These are phyloP conservation scores for Oidium heveae DNA, from an alignment of 2,329 filamentous ascomycete species.

Conservation along the genomic window DNA sequence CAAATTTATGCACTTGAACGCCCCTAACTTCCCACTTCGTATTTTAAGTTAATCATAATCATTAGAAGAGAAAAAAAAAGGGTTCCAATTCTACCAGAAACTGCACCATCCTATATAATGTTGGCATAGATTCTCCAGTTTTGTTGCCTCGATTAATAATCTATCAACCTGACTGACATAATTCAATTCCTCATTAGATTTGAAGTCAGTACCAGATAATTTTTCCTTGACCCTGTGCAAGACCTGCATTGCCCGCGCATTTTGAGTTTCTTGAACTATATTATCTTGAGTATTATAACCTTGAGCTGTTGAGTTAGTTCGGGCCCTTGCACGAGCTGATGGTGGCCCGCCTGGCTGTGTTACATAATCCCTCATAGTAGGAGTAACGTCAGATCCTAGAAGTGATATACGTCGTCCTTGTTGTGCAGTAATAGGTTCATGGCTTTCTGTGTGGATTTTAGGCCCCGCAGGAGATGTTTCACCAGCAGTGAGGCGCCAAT, in stretches of 20 bases:
- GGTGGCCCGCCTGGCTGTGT: conserved; percentile 20
- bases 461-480: conserved; percentile 35
- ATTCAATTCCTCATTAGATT: conserved; percentile 57
- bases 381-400: conserved; percentile 34
- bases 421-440: conserved; percentile 23
- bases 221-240: conserved; percentile 85
- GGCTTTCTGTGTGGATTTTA: conserved; percentile 37
- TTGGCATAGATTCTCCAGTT: conserved; percentile 90
- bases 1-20: neutral
- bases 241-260: conserved; percentile 77
- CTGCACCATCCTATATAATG: conserved; percentile 99
- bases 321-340: conserved; percentile 24
- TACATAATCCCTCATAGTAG: conserved; percentile 20
- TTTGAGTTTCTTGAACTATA: conserved; percentile 55
- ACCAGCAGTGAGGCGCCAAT: conserved; percentile 56
- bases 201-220: conserved; percentile 81
- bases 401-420: conserved; percentile 38
- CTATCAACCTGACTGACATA: conserved; percentile 82
- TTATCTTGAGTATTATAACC: conserved; percentile 11
- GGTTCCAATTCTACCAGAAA: conserved; percentile 43
- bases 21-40: neutral
- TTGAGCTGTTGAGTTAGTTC: conserved; percentile 31
- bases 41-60: neutral
- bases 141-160: conserved; percentile 82
- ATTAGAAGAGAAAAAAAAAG: neutral